Percentiles rank a stretch among this genome's conserved stretches.
phyloP scores from a whole-genome alignment of 2,329 filamentous ascomycete genomes.

The Diaporthe humulicola region DNA sequence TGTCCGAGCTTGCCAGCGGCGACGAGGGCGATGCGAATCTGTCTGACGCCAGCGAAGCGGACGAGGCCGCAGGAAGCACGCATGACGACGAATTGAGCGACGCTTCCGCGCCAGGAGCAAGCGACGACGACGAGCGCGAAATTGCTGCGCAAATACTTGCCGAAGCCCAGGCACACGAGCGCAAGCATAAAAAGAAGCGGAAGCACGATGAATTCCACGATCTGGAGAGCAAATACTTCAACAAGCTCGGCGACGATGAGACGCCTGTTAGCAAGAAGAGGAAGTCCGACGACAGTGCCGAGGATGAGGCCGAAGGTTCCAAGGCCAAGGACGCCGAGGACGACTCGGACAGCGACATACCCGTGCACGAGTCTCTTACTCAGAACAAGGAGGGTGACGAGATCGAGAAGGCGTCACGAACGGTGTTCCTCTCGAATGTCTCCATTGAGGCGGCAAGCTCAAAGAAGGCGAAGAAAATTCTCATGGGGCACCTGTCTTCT shows the following conservation, averaged over 20 bases:
- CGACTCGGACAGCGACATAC: conserved; percentile 56
- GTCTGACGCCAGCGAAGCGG: conserved; percentile 58
- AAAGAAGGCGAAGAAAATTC: conserved; percentile 82
- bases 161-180: conserved; percentile 55
- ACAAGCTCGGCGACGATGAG: conserved; percentile 72
- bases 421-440: conserved; percentile 94
- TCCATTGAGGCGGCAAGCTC: conserved; percentile 85
- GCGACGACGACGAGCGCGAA: conserved; percentile 49
- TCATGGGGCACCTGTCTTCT: conserved; percentile 83
- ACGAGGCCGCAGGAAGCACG: conserved; percentile 55
- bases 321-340: conserved; percentile 52
- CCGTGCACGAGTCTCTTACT: conserved; percentile 70
- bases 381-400: conserved; percentile 70
- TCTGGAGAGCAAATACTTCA: conserved; percentile 78
- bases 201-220: conserved; percentile 75
- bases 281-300: conserved; percentile 52
- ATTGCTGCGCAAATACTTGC: conserved; percentile 50
- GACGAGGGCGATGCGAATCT: conserved; percentile 45
- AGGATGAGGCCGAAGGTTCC: conserved; percentile 63
- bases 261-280: conserved; percentile 65
- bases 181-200: conserved; percentile 74
- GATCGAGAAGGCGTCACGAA: conserved; percentile 87
- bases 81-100: conserved; percentile 54
- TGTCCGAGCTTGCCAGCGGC: conserved; percentile 43
- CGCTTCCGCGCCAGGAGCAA: conserved; percentile 43